These are phyloP conservation scores for Rusavskia elegans DNA, from an alignment of 495 filamentous ascomycete genomes.

Conservation along the genomic window DNA sequence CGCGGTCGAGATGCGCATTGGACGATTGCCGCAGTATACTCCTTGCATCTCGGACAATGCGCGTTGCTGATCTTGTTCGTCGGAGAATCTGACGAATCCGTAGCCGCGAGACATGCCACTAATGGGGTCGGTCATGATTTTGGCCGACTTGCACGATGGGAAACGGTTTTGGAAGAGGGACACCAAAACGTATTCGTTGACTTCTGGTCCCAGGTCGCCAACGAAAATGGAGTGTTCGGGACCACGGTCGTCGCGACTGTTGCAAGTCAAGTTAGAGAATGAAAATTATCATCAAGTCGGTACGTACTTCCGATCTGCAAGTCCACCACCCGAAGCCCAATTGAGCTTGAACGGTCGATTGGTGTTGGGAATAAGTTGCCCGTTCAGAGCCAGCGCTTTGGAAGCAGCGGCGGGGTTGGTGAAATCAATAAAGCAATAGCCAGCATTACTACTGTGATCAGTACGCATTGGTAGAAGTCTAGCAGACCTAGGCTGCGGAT, in stretches of 20 bases:
- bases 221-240: conserved; percentile 97
- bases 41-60: conserved; percentile 97
- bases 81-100: conserved; percentile 92
- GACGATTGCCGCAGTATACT: conserved; percentile 96
- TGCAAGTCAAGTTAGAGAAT: neutral
- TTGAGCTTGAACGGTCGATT: conserved; percentile 95
- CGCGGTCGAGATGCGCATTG: conserved; percentile 96
- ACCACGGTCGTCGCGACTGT: conserved; percentile 80
- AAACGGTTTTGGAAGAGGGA: conserved; percentile 93
- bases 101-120: conserved; percentile 95
- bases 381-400: conserved; percentile 81
- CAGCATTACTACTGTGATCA: conserved; percentile 68
- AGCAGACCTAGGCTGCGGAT: conserved; percentile 3
- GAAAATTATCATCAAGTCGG: neutral
- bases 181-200: conserved; percentile 95
- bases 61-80: conserved; percentile 86
- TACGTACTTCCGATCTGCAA: conserved; percentile 76
- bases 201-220: conserved; percentile 91
- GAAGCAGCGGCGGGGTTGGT: conserved; percentile 64
- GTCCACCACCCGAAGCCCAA: conserved; percentile 93
- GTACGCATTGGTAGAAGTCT: conserved; percentile 13
- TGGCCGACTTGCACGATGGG: conserved; percentile 95
- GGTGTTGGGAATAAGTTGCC: conserved; percentile 83
- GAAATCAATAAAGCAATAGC: conserved; percentile 99
- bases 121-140: conserved; percentile 99